Percentiles rank a stretch among this genome's conserved stretches.
Evolutionary conservation across 257 asterid species (phyloP).

Genomic region (Cruciata laevipes): DNA sequence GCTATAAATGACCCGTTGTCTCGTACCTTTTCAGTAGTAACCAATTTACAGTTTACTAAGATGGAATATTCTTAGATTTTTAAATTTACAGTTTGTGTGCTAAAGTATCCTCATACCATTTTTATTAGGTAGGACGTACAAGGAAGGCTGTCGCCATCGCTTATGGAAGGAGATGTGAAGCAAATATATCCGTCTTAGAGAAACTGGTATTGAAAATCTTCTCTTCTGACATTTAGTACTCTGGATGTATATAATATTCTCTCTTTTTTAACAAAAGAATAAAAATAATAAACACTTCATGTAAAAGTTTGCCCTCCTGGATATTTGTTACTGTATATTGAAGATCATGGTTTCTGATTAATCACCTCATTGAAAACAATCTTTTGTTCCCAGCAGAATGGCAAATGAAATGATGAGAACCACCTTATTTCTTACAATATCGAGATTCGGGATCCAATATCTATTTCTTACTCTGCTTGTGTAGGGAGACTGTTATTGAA

Average conservation of each 20-base stretch:
- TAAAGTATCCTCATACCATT: not conserved
- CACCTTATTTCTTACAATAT: not conserved
- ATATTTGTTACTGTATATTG: not conserved
- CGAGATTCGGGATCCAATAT: not conserved
- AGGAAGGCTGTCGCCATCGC: conserved; percentile 78
- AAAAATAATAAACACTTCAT: not conserved
- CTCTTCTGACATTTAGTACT: not conserved
- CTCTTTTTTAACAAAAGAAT: not conserved
- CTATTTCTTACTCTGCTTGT: not conserved
- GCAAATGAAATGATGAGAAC: not conserved
- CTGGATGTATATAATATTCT: too few relatives aligned
- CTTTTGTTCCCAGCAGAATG: not conserved
- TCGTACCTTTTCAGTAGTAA: not conserved
- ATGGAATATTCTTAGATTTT: not conserved
- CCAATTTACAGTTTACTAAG: too few relatives aligned
- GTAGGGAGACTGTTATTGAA: not conserved
- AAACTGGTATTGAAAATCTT: conserved; percentile 49
- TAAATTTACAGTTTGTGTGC: not conserved
- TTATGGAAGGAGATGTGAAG: conserved; percentile 82
- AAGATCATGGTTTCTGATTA: not conserved
- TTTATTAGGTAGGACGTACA: conserved; percentile 76
- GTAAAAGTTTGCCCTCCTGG: not conserved
- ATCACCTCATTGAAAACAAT: not conserved
- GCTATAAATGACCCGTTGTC: not conserved
- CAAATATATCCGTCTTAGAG: conserved; percentile 61